Base-by-base conservation (phyloP, 805 yeast genomes). In the Kluyveromyces wickerhamii region DNA sequence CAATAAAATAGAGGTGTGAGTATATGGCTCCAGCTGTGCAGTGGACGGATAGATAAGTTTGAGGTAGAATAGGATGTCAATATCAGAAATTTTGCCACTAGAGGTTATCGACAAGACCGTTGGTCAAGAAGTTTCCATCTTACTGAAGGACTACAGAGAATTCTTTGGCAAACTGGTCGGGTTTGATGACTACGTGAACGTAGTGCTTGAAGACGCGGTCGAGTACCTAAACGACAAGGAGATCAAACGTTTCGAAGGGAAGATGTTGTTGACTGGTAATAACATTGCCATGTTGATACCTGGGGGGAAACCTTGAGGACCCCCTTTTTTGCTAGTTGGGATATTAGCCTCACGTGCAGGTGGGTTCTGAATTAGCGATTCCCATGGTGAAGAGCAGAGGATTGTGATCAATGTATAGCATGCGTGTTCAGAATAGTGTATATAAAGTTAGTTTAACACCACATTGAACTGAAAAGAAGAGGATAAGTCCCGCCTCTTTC, bases 121-220 rank as follows among this genome's bases (percentile, higher is more conserved):
- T 24, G 95, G 95, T 12, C 76, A 85, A 21, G 68, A 71, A 36
- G 76, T 89, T 26, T 74, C 82, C 71, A 83, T 87, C 17, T 67
- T 85, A 34, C 66, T 85, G 62, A 68, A 69, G 54, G 67, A 71
- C 14, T 66, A 69, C 39, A 75, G 75, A 54, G 96, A 88, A 55
- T 92, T 86, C 54, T 70, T 72, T n/a, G 98, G 98, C 1, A 84
- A 77, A 4, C 66, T 92, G 34, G 73, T 81, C 19, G 97, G 97
- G 1, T 89, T 89, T 58, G 98, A 92, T 56, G 97, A 92, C 59
- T 89, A 80, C 49, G 96, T 92, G 40, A 92, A 85, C 54, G 77
- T 88, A 59, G 94, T 92, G 8, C 67, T 92, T 34, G 83, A 82
- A 47, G 79, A 88, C 48, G 96, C 57, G 10, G 48, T 47, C 3